Percentiles rank a stretch among this genome's conserved stretches.
These are phyloP conservation scores for Rugonectria rugulosa DNA, from an alignment of 2,329 filamentous ascomycete genomes.

Conservation along the genomic window DNA sequence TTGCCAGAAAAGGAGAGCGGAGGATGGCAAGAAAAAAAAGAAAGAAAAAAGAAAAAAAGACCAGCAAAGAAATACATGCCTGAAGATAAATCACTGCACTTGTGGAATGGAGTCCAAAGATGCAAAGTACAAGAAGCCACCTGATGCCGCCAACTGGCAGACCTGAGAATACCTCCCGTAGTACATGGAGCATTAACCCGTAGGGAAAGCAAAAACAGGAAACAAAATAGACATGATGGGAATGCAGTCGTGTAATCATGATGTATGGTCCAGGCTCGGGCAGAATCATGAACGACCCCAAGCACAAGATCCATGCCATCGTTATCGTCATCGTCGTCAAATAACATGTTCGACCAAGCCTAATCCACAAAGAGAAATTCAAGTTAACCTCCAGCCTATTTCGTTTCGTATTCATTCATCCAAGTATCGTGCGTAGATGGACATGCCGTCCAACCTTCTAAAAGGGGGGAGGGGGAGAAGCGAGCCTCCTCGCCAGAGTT, in stretches of 20 bases:
- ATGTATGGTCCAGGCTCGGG: too few species aligned
- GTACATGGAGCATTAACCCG: too few species aligned
- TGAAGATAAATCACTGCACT: too few species aligned
- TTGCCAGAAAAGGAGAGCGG: neutral
- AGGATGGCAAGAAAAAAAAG: neutral
- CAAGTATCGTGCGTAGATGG: conserved; percentile 30
- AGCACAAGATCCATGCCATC: neutral
- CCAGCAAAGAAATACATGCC: too few species aligned
- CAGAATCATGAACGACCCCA: neutral
- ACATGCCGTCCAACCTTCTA: conserved; percentile 18
- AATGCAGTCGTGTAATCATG: too few species aligned
- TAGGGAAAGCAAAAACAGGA: too few species aligned
- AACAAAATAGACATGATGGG: too few species aligned
- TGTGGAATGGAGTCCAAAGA: too few species aligned
- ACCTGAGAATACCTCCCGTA: too few species aligned
- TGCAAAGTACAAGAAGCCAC: too few species aligned
- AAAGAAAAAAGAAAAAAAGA: neutral
- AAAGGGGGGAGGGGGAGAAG: conserved; percentile 22
- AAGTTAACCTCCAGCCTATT: conserved; percentile 18
- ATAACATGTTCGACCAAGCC: conserved; percentile 6
- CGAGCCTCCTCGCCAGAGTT: conserved; percentile 17
- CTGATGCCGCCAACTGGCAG: too few species aligned
- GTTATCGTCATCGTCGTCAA: too few species aligned
- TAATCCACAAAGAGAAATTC: neutral
- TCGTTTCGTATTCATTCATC: conserved; percentile 24